Evolutionary conservation across 352 stramenopile genomes (phyloP).

Genomic region (Globisporangium barbulae): DNA sequence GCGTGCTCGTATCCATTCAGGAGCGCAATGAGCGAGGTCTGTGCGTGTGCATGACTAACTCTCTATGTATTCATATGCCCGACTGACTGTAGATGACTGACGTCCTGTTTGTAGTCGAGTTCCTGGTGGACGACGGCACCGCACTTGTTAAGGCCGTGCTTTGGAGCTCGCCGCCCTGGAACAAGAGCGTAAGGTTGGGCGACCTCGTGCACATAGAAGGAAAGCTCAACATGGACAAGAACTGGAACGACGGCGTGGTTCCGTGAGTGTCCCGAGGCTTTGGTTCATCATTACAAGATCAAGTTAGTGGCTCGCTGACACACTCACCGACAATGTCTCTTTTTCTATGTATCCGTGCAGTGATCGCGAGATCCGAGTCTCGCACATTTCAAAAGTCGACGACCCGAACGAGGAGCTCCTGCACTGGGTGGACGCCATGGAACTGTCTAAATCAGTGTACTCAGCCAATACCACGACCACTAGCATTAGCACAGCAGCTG

Average conservation of each 20-base stretch:
- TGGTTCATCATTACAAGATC: neutral
- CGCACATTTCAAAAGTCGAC: constrained; percentile 38
- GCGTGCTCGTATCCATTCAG: constrained; percentile 57
- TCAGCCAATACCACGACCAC: constrained; percentile 3
- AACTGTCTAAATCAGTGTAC: constrained; percentile 46
- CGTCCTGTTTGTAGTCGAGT: constrained; percentile 41
- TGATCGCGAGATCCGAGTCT: constrained; percentile 53
- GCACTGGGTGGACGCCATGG: constrained; percentile 57
- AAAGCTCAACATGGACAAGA: constrained; percentile 66
- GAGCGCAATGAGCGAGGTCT: constrained; percentile 52
- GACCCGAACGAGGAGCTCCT: constrained; percentile 79
- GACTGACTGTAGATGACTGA: neutral
- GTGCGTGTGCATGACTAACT: neutral
- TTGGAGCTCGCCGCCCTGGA: constrained; percentile 30
- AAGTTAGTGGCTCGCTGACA: neutral
- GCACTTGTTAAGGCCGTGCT: constrained; percentile 53
- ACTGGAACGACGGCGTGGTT: constrained; percentile 24
- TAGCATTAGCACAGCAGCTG: neutral
- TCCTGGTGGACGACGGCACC: constrained; percentile 72
- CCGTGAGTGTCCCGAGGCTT: constrained; percentile 12
- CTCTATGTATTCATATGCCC: neutral
- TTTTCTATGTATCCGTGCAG: constrained; percentile 13
- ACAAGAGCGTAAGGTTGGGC: constrained; percentile 31
- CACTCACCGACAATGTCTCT: neutral
- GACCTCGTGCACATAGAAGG: constrained; percentile 73